Base-by-base conservation (phyloP, 2,329 filamentous ascomycete species). In the Thielaviopsis ethacetica region DNA sequence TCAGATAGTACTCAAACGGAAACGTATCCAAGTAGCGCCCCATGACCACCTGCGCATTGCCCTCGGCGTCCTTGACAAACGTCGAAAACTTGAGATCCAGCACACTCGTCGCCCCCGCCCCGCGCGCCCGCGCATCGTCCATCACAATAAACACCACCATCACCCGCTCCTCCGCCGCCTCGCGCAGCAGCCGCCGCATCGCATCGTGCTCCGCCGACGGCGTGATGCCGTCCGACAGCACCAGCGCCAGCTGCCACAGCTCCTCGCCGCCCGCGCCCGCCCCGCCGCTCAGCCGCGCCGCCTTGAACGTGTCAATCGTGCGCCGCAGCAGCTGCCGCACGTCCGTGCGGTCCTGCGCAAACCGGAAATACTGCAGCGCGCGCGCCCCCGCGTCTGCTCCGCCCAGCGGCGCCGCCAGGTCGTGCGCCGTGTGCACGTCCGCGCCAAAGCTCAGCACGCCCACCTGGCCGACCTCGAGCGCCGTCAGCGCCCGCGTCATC, bases 71-170 rank as follows among this genome's bases (percentile, higher is more conserved):
- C 61, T 79, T 80, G 63, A 85, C 80, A 67, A 97, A 96, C 68
- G 83, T 83, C 44, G 90, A 91, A 71, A 90, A 85, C 69, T 90
- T 89, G 66, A 97, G 77, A 68, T 96, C 90, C 66, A 97, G 72
- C 62, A 98, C 94, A 65, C 83, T 86, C 62, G 82, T 78, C 52
- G 17, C 13, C 12, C 9, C 54, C n/a, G 30, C 53, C 19, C 21
- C 53, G 13, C 54, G 38, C 4, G 58, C 55, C 21, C 49, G 30
- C 21, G 72, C 74, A 65, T 81, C 78, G 73, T 98, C 93, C 67
- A 98, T 89, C 66, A 99, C 86, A 65, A 98, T 88, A 70, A 98
- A 99, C 5, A 98, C 91, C 63, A 97, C 84, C 88, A 98, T 96
- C 68, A 99, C 94, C 17, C 90, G 79, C 72, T 96, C 88, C 70